A percentile compares a stretch with the other conserved stretches of the same genome.
phyloP scores from a whole-genome alignment of 1,139 yeast species.

The Geotrichum klebahnii region DNA sequence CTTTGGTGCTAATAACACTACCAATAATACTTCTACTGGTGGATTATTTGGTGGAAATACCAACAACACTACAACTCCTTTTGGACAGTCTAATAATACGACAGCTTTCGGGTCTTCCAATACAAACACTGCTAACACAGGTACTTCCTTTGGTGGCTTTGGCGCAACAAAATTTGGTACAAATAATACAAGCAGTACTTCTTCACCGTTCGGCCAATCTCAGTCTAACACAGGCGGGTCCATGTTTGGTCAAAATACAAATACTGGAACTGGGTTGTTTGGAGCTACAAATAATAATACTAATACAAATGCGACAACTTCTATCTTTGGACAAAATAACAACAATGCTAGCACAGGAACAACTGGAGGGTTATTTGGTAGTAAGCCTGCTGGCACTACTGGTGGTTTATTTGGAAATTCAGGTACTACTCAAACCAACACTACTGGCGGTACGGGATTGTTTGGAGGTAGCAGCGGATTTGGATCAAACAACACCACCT shows the following conservation, averaged over 20 bases:
- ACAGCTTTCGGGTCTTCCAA: constrained; percentile 22
- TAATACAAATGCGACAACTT: constrained; percentile 15
- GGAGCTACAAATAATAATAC: constrained; percentile 26
- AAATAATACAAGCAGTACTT: constrained; percentile 5
- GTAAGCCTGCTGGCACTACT: constrained; percentile 11
- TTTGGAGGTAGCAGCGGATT: constrained; percentile 25
- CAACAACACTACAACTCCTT: constrained; percentile 14
- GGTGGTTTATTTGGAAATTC: constrained; percentile 32
- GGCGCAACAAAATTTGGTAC: constrained; percentile 7
- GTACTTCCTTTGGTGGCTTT: constrained; percentile 7
- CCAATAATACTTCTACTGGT: constrained; percentile 17
- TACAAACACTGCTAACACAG: constrained; percentile 13
- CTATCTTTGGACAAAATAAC: constrained; percentile 34
- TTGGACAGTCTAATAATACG: constrained; percentile 15
- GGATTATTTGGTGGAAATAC: background rate
- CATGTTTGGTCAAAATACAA: constrained; percentile 22
- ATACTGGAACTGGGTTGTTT: constrained; percentile 26
- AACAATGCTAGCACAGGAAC: constrained; percentile 29
- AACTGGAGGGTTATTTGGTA: constrained; percentile 26
- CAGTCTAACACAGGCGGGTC: constrained; percentile 21
- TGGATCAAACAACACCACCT: constrained; percentile 20
- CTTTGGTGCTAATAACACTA: constrained; percentile 4
- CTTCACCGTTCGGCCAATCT: constrained; percentile 27
- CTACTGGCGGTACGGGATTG: constrained; percentile 14
- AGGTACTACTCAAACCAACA: constrained; percentile 8